These are phyloP conservation scores for Scytalidium lignicola DNA, from an alignment of 2,329 filamentous ascomycete genomes.

Conservation along the genomic window DNA sequence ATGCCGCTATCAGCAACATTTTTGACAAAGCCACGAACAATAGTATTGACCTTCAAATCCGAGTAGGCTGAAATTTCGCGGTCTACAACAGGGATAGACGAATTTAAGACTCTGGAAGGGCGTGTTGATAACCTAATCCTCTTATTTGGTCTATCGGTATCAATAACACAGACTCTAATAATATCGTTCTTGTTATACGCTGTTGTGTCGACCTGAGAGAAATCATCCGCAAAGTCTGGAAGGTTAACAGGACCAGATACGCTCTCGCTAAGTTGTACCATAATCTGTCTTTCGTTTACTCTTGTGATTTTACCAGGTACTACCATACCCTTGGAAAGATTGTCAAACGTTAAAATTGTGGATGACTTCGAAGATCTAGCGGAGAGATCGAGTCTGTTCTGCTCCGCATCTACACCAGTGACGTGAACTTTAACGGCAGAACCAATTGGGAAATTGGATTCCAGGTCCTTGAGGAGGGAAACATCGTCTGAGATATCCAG, in stretches of 20 bases:
- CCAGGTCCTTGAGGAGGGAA: slow-evolving; percentile 69
- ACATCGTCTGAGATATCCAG: slow-evolving; percentile 87
- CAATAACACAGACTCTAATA: slow-evolving; percentile 78
- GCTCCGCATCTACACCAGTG: slow-evolving; percentile 64
- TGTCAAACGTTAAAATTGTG: slow-evolving; percentile 59
- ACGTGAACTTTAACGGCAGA: slow-evolving; percentile 80
- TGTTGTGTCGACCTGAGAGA: slow-evolving; percentile 69
- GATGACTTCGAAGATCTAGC: slow-evolving; percentile 58
- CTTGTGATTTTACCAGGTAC: slow-evolving; percentile 81
- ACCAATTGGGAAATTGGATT: slow-evolving; percentile 81
- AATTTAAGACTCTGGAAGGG: slow-evolving; percentile 85
- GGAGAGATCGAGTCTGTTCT: slow-evolving; percentile 78
- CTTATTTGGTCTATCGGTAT: slow-evolving; percentile 80
- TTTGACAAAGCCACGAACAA: slow-evolving; percentile 88
- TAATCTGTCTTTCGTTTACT: slow-evolving; percentile 73
- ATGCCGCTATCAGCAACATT: slow-evolving; percentile 84
- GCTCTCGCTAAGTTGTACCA: slow-evolving; percentile 78
- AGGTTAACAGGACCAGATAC: slow-evolving; percentile 77
- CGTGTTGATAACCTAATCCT: slow-evolving; percentile 74
- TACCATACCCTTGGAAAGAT: slow-evolving; percentile 73
- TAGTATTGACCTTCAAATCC: slow-evolving; percentile 70
- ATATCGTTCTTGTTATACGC: slow-evolving; percentile 80
- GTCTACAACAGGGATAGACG: slow-evolving; percentile 74
- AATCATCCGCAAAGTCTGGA: slow-evolving; percentile 83
- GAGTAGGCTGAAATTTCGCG: slow-evolving; percentile 66